Percentiles rank a stretch among this genome's conserved stretches.
phyloP scores from a whole-genome alignment of 495 filamentous ascomycete species.

The Daldinia childiae region DNA sequence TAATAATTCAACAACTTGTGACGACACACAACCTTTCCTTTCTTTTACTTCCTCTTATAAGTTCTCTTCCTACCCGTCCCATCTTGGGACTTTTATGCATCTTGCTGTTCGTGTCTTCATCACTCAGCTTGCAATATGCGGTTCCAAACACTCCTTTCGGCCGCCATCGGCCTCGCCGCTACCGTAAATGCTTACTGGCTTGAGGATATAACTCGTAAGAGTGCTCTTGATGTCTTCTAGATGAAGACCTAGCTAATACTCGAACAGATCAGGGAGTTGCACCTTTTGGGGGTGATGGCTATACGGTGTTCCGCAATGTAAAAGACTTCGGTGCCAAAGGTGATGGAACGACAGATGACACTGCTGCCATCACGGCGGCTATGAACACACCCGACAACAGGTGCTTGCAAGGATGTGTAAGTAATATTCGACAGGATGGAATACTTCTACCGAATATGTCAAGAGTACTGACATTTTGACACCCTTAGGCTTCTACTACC shows the following conservation, averaged over 20 bases:
- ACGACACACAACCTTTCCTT: constrained; percentile 29
- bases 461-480: not conserved
- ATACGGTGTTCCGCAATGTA: constrained; percentile 67
- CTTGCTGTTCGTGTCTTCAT: constrained; percentile 29
- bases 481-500: constrained; percentile 67
- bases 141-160: constrained; percentile 52
- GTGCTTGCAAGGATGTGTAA: constrained; percentile 74
- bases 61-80: constrained; percentile 30
- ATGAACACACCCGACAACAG: constrained; percentile 78
- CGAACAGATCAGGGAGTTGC: constrained; percentile 57
- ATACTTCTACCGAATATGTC: constrained; percentile 60
- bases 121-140: constrained; percentile 48
- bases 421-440: constrained; percentile 26
- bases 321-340: constrained; percentile 69
- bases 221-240: not conserved
- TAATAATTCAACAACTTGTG: constrained; percentile 28
- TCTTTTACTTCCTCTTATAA: constrained; percentile 36
- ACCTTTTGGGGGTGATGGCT: constrained; percentile 55
- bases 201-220: constrained; percentile 54
- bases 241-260: constrained; percentile 7
- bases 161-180: constrained; percentile 49
- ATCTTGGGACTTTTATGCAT: constrained; percentile 17
- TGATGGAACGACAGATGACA: constrained; percentile 77
- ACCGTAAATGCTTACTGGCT: constrained; percentile 57
- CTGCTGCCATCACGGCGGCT: constrained; percentile 82